Evolutionary conservation across 805 yeast genomes (phyloP).

Genomic region (Hanseniaspora hatyaiensis): DNA sequence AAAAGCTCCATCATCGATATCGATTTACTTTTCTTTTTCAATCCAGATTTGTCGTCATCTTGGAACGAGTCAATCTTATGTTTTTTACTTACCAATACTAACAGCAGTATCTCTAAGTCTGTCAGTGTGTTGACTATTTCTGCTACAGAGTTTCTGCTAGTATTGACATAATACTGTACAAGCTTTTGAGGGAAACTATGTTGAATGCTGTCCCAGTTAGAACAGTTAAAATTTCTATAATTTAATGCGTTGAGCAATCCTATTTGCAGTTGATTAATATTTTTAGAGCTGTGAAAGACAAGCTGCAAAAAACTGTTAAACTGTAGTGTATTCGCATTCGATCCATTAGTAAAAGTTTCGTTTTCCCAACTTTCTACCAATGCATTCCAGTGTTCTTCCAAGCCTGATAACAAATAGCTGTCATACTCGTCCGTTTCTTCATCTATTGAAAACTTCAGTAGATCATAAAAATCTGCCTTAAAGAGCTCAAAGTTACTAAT

Average conservation of each 20-base stretch:
- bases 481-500: slow-evolving; percentile 40
- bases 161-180: slow-evolving; percentile 26
- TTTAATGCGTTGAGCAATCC: slow-evolving; percentile 16
- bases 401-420: neutral
- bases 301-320: slow-evolving; percentile 3
- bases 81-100: slow-evolving; percentile 60
- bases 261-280: neutral
- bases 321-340: slow-evolving; percentile 27
- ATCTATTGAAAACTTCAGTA: slow-evolving; percentile 29
- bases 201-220: neutral
- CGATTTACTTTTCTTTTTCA: neutral
- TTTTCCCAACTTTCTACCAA: neutral
- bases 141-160: slow-evolving; percentile 23
- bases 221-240: slow-evolving; percentile 1
- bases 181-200: neutral
- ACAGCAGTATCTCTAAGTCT: slow-evolving; percentile 56
- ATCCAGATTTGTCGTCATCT: neutral
- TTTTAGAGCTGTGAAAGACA: slow-evolving; percentile 1
- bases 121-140: slow-evolving; percentile 38
- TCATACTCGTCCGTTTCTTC: slow-evolving; percentile 23
- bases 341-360: neutral
- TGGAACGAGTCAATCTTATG: neutral
- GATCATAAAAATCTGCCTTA: slow-evolving; percentile 35
- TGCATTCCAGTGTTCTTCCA: neutral
- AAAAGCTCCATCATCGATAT: neutral